phyloP scores from a whole-genome alignment of 1,284 basidiomycete species.

The Apiotrichum gracile region DNA sequence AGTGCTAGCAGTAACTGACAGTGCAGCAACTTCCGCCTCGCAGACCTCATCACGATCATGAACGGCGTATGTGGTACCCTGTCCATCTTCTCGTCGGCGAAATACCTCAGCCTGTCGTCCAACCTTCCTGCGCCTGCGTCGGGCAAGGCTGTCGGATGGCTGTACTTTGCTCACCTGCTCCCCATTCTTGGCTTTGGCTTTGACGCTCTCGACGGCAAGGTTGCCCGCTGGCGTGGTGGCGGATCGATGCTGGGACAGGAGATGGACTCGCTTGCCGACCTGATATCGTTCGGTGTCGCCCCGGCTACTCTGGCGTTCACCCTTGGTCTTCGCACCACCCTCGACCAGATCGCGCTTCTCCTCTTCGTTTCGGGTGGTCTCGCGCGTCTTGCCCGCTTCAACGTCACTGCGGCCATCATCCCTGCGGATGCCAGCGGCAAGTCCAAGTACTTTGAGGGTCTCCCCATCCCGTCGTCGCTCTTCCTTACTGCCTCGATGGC shows the following conservation, averaged over 20 bases:
- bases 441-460: constrained; percentile 90
- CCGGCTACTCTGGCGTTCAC: constrained; percentile 88
- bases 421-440: constrained; percentile 86
- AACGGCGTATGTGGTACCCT: constrained; percentile 98
- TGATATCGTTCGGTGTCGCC: constrained; percentile 96
- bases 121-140: constrained; percentile 52
- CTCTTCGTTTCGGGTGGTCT: constrained; percentile 93
- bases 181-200: constrained; percentile 96
- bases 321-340: constrained; percentile 79
- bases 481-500: constrained; percentile 73
- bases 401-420: constrained; percentile 91
- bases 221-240: constrained; percentile 93
- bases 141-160: constrained; percentile 36
- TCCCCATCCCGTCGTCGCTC: constrained; percentile 91
- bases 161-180: constrained; percentile 79
- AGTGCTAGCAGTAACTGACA: not conserved
- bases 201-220: constrained; percentile 96
- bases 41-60: constrained; percentile 98
- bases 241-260: constrained; percentile 98
- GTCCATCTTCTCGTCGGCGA: constrained; percentile 83
- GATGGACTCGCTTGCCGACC: constrained; percentile 91
- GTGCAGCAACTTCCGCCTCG: constrained; percentile 96
- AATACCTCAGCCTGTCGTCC: constrained; percentile 74
- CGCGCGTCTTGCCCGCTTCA: constrained; percentile 93
- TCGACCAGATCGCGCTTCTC: constrained; percentile 82